These are phyloP conservation scores for Pythium chondricola DNA, from an alignment of 352 stramenopile genomes.

Conservation along the genomic window DNA sequence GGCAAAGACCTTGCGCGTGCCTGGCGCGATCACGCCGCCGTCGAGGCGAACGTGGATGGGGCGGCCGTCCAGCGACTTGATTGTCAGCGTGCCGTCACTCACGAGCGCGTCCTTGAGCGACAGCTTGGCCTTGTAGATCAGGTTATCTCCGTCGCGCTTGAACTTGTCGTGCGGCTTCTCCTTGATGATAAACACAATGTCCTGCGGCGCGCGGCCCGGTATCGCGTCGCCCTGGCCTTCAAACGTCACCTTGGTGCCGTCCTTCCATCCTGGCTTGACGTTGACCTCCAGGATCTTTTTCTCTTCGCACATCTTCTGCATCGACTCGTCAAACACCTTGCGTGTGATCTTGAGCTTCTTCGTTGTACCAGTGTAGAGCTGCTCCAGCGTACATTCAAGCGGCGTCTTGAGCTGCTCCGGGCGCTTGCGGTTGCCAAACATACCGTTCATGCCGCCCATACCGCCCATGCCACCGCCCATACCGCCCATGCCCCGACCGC, in stretches of 20 bases:
- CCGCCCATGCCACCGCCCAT: conserved; percentile 28
- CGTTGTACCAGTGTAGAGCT: conserved; percentile 75
- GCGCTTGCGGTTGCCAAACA: conserved; percentile 32
- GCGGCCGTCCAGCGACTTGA: conserved; percentile 93
- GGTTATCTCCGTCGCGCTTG: conserved; percentile 91
- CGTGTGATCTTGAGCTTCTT: conserved; percentile 95
- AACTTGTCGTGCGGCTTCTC: conserved; percentile 91
- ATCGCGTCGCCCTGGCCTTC: conserved; percentile 88
- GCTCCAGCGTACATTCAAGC: conserved; percentile 91
- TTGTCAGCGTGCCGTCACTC: conserved; percentile 84
- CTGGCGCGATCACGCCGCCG: conserved; percentile 84
- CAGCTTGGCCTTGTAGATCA: conserved; percentile 94
- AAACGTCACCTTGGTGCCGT: conserved; percentile 96
- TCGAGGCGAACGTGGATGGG: conserved; percentile 87
- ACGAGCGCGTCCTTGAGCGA: conserved; percentile 93
- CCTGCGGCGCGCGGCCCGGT: conserved; percentile 88
- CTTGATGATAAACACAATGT: conserved; percentile 94
- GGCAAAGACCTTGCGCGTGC: conserved; percentile 88
- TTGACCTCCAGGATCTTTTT: conserved; percentile 94
- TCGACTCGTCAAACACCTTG: conserved; percentile 75
- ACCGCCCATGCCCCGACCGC: conserved; percentile 28
- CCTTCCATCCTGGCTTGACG: conserved; percentile 95
- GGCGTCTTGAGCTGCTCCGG: conserved; percentile 70
- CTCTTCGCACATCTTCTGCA: conserved; percentile 91
- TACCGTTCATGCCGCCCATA: conserved; percentile 30